Conservation (phyloP, 768 basidiomycete genomes). For the Xanthoconium purpureum region DNA sequence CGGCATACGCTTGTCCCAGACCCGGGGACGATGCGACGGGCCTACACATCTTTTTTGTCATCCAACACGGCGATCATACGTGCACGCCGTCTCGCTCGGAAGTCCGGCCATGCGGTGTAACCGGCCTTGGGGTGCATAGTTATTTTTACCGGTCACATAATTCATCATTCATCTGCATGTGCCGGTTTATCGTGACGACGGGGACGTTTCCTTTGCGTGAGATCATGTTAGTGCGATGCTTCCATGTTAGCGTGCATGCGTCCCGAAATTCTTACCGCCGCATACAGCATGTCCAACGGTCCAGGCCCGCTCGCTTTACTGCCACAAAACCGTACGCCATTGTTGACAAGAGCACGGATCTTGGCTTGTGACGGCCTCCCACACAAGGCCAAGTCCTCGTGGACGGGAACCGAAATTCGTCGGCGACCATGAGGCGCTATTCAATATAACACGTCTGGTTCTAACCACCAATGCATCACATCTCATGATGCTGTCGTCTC, state of each 20-base stretch:
- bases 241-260: not conserved
- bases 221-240: not conserved
- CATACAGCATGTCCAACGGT: not conserved
- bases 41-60: not conserved
- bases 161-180: not conserved
- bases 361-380: not conserved
- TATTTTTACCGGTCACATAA: not conserved
- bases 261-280: not conserved
- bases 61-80: slow-evolving; percentile 6
- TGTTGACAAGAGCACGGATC: too few relatives aligned
- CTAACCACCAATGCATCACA: not conserved
- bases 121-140: not conserved
- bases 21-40: not conserved
- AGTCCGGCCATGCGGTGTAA: not conserved
- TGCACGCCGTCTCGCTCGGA: not conserved
- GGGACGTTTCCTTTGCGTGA: not conserved
- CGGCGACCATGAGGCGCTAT: not conserved
- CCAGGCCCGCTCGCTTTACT: not conserved
- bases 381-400: not conserved
- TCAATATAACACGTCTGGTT: not conserved
- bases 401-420: not conserved
- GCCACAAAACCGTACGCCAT: too few relatives aligned
- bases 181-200: not conserved
- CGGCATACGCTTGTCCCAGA: not conserved
- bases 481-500: not conserved